These are phyloP conservation scores for Trichophyton schoenleinii DNA, from an alignment of 2,329 filamentous ascomycete species.

Conservation along the genomic window DNA sequence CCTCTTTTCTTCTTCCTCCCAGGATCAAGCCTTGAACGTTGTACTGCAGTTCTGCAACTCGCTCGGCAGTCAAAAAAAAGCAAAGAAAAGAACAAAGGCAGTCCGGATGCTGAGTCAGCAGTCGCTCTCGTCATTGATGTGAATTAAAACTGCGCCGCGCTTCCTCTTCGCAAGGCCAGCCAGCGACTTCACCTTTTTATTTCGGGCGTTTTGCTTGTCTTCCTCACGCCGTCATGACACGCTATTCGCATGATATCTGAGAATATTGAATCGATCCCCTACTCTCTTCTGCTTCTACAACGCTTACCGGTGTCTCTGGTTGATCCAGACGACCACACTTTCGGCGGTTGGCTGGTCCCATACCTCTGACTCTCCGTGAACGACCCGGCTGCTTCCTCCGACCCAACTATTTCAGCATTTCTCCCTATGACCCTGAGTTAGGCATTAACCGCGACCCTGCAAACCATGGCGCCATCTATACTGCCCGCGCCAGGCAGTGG, in stretches of 20 bases:
- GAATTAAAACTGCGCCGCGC: neutral
- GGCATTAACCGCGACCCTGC: neutral
- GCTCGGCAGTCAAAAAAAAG: neutral
- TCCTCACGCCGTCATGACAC: neutral
- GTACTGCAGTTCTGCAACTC: neutral
- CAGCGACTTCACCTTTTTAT: neutral
- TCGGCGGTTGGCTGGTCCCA: neutral
- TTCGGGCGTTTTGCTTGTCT: neutral
- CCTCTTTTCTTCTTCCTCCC: neutral
- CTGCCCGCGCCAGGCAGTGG: neutral
- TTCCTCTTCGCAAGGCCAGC: neutral
- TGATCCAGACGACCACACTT: neutral
- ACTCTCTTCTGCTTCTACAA: neutral
- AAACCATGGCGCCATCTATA: neutral
- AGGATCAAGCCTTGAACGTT: neutral
- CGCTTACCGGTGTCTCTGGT: neutral
- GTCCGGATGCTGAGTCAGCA: neutral
- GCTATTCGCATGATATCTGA: neutral
- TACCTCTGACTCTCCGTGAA: neutral
- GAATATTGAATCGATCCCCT: neutral
- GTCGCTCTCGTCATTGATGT: neutral
- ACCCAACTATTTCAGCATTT: neutral
- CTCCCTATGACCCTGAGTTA: neutral
- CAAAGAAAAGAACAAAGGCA: neutral
- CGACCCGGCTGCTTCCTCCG: neutral